phyloP scores from a whole-genome alignment of 441 rosid genomes.

The Gossypium gossypioides region DNA sequence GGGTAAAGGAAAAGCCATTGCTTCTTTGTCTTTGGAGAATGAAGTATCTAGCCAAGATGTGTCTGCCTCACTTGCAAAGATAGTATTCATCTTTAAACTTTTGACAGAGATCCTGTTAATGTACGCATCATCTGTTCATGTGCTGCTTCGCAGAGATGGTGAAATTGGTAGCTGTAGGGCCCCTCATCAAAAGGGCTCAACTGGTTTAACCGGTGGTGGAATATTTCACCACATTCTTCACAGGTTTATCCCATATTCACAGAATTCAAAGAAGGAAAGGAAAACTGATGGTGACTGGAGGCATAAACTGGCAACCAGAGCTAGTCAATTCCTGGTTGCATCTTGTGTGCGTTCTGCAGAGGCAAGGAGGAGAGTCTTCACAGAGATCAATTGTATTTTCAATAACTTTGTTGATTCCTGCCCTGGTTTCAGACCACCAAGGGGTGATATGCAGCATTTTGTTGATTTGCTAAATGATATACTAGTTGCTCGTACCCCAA shows the following conservation, averaged over 20 bases:
- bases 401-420: slow-evolving; percentile 58
- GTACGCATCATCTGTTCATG: slow-evolving; percentile 78
- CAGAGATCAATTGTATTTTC: slow-evolving; percentile 64
- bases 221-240: slow-evolving; percentile 79
- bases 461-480: slow-evolving; percentile 86
- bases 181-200: slow-evolving; percentile 44
- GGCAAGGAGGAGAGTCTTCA: slow-evolving; percentile 77
- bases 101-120: slow-evolving; percentile 77
- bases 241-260: slow-evolving; percentile 62
- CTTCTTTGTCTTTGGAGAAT: slow-evolving; percentile 45
- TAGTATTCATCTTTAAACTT: slow-evolving; percentile 84
- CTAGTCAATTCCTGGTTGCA: slow-evolving; percentile 81
- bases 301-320: slow-evolving; percentile 72
- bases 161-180: slow-evolving; percentile 56
- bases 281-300: slow-evolving; percentile 87
- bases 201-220: slow-evolving; percentile 42
- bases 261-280: slow-evolving; percentile 58
- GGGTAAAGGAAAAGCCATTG: slow-evolving; percentile 91
- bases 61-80: slow-evolving; percentile 74
- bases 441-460: slow-evolving; percentile 55
- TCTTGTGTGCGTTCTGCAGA: slow-evolving; percentile 88
- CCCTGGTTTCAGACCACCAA: slow-evolving; percentile 49
- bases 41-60: slow-evolving; percentile 47
- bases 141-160: slow-evolving; percentile 73
- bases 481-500: slow-evolving; percentile 74